Evolutionary conservation across 192 early-diverging fungal genomes (phyloP).

Genomic region (Podila epigama): DNA sequence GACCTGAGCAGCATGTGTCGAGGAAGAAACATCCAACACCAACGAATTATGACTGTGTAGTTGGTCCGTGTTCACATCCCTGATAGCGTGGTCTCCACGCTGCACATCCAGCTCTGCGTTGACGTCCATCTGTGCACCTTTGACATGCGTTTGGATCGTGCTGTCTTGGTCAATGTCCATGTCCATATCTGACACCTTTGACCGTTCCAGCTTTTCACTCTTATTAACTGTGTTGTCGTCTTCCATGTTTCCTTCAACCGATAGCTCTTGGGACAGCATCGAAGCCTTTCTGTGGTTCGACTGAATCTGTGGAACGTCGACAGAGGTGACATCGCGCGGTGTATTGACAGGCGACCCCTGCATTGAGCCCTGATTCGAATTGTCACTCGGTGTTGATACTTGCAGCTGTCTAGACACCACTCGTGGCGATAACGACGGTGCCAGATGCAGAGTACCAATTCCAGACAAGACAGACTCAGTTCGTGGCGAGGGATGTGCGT

Average conservation of each 20-base stretch:
- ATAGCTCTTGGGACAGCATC: neutral
- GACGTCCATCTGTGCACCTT: no score
- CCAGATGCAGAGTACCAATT: conserved; percentile 1
- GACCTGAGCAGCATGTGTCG: no score
- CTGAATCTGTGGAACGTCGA: neutral
- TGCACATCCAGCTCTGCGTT: no score
- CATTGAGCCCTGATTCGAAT: neutral
- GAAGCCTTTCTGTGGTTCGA: neutral
- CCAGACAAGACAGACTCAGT: conserved; percentile 12
- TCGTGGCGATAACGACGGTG: conserved; percentile 4
- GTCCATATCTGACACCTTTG: neutral
- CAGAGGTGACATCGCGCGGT: neutral
- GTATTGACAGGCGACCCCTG: neutral
- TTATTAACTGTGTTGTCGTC: neutral
- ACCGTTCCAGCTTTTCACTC: neutral
- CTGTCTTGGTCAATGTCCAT: no score
- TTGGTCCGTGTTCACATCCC: no score
- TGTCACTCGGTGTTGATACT: neutral
- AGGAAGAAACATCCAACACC: no score
- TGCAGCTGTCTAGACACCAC: neutral
- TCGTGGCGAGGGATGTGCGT: conserved; percentile 15
- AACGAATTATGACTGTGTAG: no score
- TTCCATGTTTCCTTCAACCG: neutral
- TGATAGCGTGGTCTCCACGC: no score
- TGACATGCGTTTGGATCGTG: no score